phyloP scores from a whole-genome alignment of 495 filamentous ascomycete species.

The Penicillium paradoxum region DNA sequence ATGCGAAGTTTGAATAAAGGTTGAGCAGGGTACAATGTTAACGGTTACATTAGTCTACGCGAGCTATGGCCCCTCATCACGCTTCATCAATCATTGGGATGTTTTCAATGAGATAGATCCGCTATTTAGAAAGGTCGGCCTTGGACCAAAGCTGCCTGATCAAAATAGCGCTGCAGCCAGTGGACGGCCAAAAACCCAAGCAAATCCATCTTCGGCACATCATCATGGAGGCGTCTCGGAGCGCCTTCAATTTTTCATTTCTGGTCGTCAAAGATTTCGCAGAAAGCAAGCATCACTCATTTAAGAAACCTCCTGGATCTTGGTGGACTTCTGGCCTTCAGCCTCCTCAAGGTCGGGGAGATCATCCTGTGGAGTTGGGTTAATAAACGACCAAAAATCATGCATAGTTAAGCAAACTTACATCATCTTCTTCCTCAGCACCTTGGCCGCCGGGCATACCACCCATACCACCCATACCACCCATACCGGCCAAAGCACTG shows the following conservation, averaged over 20 bases:
- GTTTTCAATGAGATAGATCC: constrained; percentile 1
- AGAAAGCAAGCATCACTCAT: constrained; percentile 11
- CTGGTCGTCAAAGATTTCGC: constrained; percentile 26
- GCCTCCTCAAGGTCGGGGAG: constrained; percentile 57
- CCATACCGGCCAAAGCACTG: constrained; percentile 45
- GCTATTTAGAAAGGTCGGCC: background rate
- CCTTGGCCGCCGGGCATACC: constrained; percentile 46
- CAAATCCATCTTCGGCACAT: constrained; percentile 15
- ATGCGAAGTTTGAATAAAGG: too few relatives aligned
- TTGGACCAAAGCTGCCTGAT: background rate
- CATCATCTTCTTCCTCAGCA: constrained; percentile 55
- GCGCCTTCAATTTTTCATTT: constrained; percentile 24
- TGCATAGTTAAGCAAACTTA: constrained; percentile 27
- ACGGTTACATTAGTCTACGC: background rate
- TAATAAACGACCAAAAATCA: constrained; percentile 39
- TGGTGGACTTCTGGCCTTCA: constrained; percentile 38
- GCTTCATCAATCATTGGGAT: constrained; percentile 11
- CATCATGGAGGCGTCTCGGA: constrained; percentile 14
- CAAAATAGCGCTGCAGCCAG: constrained; percentile 15
- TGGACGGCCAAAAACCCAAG: constrained; percentile 11
- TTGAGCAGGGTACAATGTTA: background rate
- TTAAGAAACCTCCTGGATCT: constrained; percentile 58
- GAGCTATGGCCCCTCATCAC: background rate
- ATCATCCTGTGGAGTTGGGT: constrained; percentile 49
- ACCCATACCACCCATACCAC: constrained; percentile 25